phyloP scores from a whole-genome alignment of 352 stramenopile genomes.

The Pythium phragmitis region DNA sequence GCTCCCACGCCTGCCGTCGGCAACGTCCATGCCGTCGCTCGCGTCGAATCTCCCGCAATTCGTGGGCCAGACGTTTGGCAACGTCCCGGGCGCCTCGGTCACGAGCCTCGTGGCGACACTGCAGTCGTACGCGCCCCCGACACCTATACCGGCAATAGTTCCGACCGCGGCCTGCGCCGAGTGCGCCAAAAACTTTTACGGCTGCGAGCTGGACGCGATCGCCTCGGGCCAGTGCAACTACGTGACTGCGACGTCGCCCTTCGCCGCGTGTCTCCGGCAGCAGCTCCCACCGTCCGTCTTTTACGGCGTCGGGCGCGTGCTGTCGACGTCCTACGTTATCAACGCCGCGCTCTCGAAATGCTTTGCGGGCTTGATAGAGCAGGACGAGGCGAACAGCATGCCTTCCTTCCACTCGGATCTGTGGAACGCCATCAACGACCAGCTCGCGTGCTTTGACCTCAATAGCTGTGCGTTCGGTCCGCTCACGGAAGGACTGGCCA shows the following conservation, averaged over 20 bases:
- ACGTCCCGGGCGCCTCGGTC: slow-evolving; percentile 1
- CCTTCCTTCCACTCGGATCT: slow-evolving; percentile 15
- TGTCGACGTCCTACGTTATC: background rate
- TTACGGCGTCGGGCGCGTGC: slow-evolving; percentile 1
- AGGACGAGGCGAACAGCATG: background rate
- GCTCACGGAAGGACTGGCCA: slow-evolving; percentile 8
- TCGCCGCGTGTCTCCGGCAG: slow-evolving; percentile 12
- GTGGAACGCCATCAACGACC: slow-evolving; percentile 25
- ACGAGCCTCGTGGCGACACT: background rate
- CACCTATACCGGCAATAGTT: background rate
- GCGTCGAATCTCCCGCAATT: background rate
- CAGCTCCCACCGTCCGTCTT: slow-evolving; percentile 13
- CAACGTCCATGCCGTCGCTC: background rate
- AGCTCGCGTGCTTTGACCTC: slow-evolving; percentile 26
- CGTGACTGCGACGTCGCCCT: slow-evolving; percentile 3
- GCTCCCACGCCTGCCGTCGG: slow-evolving; percentile 10
- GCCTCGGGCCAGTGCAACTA: slow-evolving; percentile 12
- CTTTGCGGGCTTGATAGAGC: background rate
- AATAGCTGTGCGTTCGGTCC: slow-evolving; percentile 28
- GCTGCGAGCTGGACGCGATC: slow-evolving; percentile 1
- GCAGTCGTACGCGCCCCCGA: background rate
- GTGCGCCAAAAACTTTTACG: slow-evolving; percentile 10
- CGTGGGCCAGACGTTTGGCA: slow-evolving; percentile 7
- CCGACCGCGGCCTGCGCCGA: background rate
- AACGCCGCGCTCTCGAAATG: slow-evolving; percentile 5